A percentile compares a stretch with the other conserved stretches of the same genome.
Conservation (phyloP, 306 rosid species). For the Carpinus fangiana region DNA sequence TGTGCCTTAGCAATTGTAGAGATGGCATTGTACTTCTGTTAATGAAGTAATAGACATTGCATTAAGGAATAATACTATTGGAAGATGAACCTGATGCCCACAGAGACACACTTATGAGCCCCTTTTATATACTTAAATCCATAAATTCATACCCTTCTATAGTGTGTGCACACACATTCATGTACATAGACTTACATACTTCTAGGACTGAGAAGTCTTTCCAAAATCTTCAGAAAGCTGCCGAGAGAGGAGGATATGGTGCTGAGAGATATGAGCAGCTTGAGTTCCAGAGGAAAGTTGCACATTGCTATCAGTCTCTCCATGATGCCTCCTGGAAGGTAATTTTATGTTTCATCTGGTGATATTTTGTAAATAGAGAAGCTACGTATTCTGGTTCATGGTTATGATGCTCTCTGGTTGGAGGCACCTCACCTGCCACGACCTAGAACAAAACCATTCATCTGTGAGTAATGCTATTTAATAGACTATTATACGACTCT, state of each 20-base stretch:
- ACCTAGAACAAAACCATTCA: not conserved
- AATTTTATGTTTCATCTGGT: constrained; percentile 18
- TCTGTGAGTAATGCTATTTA: not conserved
- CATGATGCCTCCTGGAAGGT: constrained; percentile 80
- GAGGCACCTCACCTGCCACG: not conserved
- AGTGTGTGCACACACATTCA: not conserved
- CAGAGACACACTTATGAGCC: not conserved
- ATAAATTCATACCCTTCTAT: not conserved
- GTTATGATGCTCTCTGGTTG: constrained; percentile 18
- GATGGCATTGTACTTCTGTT: not conserved
- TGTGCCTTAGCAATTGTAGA: not conserved
- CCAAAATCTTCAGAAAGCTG: constrained; percentile 65
- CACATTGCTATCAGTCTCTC: constrained; percentile 58
- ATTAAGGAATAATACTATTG: not conserved
- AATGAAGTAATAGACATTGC: not conserved
- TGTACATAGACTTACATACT: not conserved
- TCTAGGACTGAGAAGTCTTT: constrained; percentile 1
- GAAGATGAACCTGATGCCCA: not conserved
- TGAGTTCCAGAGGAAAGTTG: constrained; percentile 73
- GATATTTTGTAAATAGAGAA: not conserved
- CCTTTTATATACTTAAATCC: not conserved
- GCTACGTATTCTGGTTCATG: constrained; percentile 1
- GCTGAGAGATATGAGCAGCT: constrained; percentile 92
- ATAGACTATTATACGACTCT: no score
- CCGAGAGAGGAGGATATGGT: constrained; percentile 93